Evolutionary conservation across 2,329 filamentous ascomycete genomes (phyloP).

Genomic region (Chaetomium strumarium): DNA sequence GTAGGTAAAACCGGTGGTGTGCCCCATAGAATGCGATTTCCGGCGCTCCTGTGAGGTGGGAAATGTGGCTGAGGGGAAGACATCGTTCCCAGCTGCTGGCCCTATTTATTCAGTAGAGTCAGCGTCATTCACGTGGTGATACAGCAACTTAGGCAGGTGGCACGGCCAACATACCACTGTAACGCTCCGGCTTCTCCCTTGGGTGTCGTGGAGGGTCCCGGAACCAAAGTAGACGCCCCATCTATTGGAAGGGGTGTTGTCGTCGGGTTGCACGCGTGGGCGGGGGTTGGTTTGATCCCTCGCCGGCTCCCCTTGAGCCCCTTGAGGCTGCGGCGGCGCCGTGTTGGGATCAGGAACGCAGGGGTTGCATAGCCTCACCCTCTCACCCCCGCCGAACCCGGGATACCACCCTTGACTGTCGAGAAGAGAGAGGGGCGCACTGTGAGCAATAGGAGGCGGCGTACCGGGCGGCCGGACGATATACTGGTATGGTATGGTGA

Average conservation of each 20-base stretch:
- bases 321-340: constrained; percentile 42
- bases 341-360: constrained; percentile 58
- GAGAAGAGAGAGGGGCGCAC: constrained; percentile 34
- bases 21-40: constrained; percentile 37
- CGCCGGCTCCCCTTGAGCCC: constrained; percentile 34
- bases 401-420: constrained; percentile 38
- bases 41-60: constrained; percentile 24
- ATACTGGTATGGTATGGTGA: constrained; percentile 88
- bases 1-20: constrained; percentile 34
- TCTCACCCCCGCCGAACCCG: constrained; percentile 49
- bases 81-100: constrained; percentile 4
- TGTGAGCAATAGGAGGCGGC: constrained; percentile 31
- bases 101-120: neutral
- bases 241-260: constrained; percentile 14
- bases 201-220: constrained; percentile 31
- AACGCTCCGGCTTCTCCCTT: constrained; percentile 41
- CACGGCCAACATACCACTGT: constrained; percentile 41
- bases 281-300: constrained; percentile 37
- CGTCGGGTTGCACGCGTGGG: constrained; percentile 1
- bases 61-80: constrained; percentile 17
- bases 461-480: constrained; percentile 71
- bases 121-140: neutral
- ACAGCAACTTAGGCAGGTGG: neutral
- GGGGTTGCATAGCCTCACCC: constrained; percentile 55
- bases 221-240: constrained; percentile 35